phyloP scores from a whole-genome alignment of 139 green algal species.

The Closterium sp. region DNA sequence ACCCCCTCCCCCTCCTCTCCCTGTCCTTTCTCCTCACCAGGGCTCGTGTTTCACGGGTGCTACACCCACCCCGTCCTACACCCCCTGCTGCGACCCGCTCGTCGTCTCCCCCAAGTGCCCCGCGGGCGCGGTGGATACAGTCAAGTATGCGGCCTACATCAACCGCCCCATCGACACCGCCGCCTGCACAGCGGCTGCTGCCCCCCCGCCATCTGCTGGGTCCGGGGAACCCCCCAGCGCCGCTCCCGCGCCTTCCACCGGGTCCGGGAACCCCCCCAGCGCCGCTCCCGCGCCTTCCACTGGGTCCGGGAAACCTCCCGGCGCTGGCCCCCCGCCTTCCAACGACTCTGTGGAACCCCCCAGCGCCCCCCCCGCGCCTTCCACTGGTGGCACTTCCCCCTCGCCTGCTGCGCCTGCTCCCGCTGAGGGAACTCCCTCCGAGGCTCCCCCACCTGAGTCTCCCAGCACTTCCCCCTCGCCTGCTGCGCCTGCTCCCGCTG shows the following conservation, averaged over 20 bases:
- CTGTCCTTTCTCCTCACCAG: not conserved
- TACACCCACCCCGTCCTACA: not conserved
- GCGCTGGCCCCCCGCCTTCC: no score
- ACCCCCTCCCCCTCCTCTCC: no score
- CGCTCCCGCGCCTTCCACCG: no score
- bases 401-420: not conserved
- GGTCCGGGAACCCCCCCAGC: no score
- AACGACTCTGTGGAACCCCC: no score
- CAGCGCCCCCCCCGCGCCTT: no score
- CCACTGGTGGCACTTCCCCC: not conserved
- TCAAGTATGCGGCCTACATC: not conserved
- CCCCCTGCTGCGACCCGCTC: not conserved
- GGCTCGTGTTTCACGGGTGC: not conserved
- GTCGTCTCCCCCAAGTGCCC: not conserved
- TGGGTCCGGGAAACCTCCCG: no score
- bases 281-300: no score
- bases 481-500: not conserved
- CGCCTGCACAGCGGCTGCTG: not conserved
- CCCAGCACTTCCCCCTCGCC: not conserved
- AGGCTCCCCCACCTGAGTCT: not conserved
- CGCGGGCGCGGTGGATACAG: not conserved
- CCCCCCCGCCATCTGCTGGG: no score
- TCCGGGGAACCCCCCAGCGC: no score
- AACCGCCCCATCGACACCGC: not conserved
- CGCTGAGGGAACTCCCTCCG: not conserved